Base-by-base conservation (phyloP, 306 rosid genomes). In the Rosa multiflora region DNA sequence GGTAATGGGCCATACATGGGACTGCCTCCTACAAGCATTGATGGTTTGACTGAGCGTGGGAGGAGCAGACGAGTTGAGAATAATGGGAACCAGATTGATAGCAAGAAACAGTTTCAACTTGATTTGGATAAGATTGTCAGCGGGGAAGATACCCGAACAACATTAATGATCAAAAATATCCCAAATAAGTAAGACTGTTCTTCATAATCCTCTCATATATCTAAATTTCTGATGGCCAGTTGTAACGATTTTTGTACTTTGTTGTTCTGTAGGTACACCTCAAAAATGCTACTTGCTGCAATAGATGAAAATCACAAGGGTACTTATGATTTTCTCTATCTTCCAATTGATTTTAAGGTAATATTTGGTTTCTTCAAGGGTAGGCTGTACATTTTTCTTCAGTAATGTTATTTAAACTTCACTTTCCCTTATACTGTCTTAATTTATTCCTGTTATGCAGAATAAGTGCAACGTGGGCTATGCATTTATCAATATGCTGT, bases 391-490 rank as follows among this genome's bases (percentile, higher is more conserved):
- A 48, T 76, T 18, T 76, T 39, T 62, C 12, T 75, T 2, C 70
- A 29, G 17, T 39, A 42, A 8, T 10, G 26, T 51, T 39, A 5
- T 78, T 73, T 10, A 71, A 37, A 9, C n/a, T 55, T 55, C 48
- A 67, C 26, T 76, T 32, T 2, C 61, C 52, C 35, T 35, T 67
- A 52, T 20, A 15, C 76, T 69, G 17, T 76, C 56, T 78, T 81
- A 67, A 58, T 58, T 58, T 69, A 73, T 55, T 52, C 29, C 80
- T 87, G 64, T 76, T 40, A 73, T 52, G 88, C 94, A 94, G 98
- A 94, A 94, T 82, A 94, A 94, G 86, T 94, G 98, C 86, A 95
- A 95, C 53, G 97, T 94, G 72, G 98, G 98, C 79, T 94, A 94
- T 87, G 98, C 98, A 78, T 94, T 94, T 81, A 94, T 94, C 87